Evolutionary conservation across 805 yeast genomes (phyloP).

Genomic region (Candida palmyrensis): DNA sequence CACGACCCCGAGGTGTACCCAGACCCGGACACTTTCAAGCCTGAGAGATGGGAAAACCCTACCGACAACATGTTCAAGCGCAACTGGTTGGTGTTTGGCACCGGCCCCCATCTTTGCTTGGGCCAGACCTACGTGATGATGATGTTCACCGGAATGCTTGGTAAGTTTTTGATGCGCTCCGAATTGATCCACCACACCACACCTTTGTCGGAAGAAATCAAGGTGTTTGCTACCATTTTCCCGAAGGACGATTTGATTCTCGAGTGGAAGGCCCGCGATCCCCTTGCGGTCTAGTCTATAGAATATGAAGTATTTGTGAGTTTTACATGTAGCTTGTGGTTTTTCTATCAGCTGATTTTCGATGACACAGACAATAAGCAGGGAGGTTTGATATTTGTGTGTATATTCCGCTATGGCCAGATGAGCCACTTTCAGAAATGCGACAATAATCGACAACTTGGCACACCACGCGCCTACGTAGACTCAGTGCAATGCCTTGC

Average conservation of each 20-base stretch:
- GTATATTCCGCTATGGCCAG: too few relatives aligned
- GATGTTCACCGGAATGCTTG: constrained; percentile 84
- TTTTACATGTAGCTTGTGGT: too few relatives aligned
- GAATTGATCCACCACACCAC: constrained; percentile 84
- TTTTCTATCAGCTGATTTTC: too few relatives aligned
- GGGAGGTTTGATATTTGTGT: too few relatives aligned
- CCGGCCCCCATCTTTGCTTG: constrained; percentile 94
- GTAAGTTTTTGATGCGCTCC: constrained; percentile 78
- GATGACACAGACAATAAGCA: too few relatives aligned
- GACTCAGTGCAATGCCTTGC: too few relatives aligned
- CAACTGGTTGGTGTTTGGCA: constrained; percentile 96
- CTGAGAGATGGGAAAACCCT: constrained; percentile 94
- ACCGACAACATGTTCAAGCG: constrained; percentile 70
- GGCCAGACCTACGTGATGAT: constrained; percentile 93
- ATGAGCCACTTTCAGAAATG: too few relatives aligned
- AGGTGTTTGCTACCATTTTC: constrained; percentile 97
- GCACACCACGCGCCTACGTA: too few relatives aligned
- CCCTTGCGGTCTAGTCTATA: constrained; percentile 19
- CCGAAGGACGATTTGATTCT: constrained; percentile 92
- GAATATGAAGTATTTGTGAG: too few relatives aligned
- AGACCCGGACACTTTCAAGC: constrained; percentile 89
- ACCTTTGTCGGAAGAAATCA: constrained; percentile 80
- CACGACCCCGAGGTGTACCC: constrained; percentile 97
- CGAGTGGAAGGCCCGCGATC: constrained; percentile 66
- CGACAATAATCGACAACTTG: too few relatives aligned